Conservation (phyloP, 2,329 filamentous ascomycete genomes). For the Saccharata proteae region DNA sequence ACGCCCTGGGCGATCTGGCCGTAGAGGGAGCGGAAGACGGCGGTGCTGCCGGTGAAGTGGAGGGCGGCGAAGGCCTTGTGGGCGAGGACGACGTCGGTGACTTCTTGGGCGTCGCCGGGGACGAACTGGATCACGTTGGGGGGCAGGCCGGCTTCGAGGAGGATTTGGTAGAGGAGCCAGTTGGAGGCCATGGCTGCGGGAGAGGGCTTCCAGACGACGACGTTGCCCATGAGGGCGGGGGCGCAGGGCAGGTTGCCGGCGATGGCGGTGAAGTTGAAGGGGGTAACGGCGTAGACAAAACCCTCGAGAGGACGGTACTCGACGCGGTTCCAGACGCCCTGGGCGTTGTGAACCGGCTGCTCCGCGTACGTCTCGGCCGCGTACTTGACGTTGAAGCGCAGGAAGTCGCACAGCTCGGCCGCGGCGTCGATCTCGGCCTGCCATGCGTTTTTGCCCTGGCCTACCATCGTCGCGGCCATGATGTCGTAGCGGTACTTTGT, state of each 20-base stretch:
- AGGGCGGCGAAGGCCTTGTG: slow-evolving; percentile 80
- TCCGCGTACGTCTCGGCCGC: slow-evolving; percentile 81
- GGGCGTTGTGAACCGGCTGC: slow-evolving; percentile 72
- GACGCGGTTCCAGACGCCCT: slow-evolving; percentile 82
- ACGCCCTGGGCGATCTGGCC: slow-evolving; percentile 74
- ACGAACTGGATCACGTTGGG: slow-evolving; percentile 88
- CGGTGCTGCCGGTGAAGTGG: slow-evolving; percentile 88
- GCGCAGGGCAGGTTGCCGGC: slow-evolving; percentile 74
- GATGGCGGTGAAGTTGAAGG: slow-evolving; percentile 97
- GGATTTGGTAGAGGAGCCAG: slow-evolving; percentile 80
- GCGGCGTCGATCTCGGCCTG: slow-evolving; percentile 98
- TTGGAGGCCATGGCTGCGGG: slow-evolving; percentile 80
- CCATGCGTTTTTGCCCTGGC: slow-evolving; percentile 97
- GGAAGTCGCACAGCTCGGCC: slow-evolving; percentile 83
- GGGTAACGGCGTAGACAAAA: slow-evolving; percentile 87
- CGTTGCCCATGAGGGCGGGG: slow-evolving; percentile 83
- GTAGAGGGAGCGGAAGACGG: slow-evolving; percentile 80
- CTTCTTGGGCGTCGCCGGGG: slow-evolving; percentile 72
- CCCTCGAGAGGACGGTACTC: slow-evolving; percentile 86
- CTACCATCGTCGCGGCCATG: slow-evolving; percentile 91
- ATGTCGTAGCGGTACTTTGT: slow-evolving; percentile 94
- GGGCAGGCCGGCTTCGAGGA: slow-evolving; percentile 82
- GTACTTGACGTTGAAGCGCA: slow-evolving; percentile 89
- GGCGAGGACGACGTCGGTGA: slow-evolving; percentile 64
- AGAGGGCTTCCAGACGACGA: slow-evolving; percentile 95